Evolutionary conservation across 164 flowering plant genomes (phyloP).

Genomic region (Vitis riparia): DNA sequence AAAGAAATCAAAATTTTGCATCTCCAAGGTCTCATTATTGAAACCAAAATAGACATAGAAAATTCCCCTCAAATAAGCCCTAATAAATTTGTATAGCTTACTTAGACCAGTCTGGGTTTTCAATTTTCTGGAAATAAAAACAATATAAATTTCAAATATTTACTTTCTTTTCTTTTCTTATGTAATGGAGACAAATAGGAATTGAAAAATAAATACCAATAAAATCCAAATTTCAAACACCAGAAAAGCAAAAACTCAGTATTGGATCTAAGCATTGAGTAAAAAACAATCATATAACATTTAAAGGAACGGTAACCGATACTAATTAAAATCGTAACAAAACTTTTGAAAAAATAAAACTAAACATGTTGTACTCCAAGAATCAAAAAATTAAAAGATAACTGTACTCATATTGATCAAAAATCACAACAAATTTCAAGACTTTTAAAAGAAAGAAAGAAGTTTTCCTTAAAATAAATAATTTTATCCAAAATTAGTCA

Average conservation of each 20-base stretch:
- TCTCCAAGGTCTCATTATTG: too few species aligned
- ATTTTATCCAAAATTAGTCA: neutral
- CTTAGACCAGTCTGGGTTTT: too few species aligned
- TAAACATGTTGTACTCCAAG: neutral
- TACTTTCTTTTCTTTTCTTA: too few species aligned
- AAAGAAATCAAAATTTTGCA: too few species aligned
- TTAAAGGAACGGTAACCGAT: neutral
- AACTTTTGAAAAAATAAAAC: neutral
- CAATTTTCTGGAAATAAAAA: too few species aligned
- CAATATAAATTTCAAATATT: too few species aligned
- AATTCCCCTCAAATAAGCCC: too few species aligned
- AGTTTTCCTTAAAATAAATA: neutral
- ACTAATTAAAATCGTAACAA: neutral
- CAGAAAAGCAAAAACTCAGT: too few species aligned
- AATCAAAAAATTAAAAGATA: neutral
- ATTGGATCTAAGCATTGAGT: too few species aligned
- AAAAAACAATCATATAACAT: neutral
- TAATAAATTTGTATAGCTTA: too few species aligned
- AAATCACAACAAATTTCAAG: neutral
- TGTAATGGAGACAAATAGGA: too few species aligned
- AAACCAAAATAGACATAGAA: too few species aligned
- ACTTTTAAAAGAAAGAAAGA: neutral
- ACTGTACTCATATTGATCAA: neutral
- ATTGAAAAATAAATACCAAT: neutral
- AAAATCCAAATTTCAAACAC: neutral